Evolutionary conservation across 2,329 filamentous ascomycete species (phyloP), one percentile per base, ranked within the genome.

Genomic region (Graphilbum fragrans): DNA sequence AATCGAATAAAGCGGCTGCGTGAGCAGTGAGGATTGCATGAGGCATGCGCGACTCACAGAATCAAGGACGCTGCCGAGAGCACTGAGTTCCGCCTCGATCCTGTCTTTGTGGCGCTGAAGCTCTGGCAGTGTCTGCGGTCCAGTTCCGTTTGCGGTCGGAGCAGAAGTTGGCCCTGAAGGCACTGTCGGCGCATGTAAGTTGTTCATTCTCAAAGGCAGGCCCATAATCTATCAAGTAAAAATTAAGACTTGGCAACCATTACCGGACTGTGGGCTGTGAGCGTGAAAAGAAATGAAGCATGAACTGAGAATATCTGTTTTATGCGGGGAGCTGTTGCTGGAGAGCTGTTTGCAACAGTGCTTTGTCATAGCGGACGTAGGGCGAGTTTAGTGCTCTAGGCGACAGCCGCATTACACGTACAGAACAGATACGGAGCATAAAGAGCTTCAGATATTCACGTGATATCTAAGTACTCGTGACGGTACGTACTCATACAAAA

Each of bases 1-100:
- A 5, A 4, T 36, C 4, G 4, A 36, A 16, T 11, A 19, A n/a
- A n/a, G n/a, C n/a, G n/a, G n/a, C n/a, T n/a, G n/a, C n/a, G n/a
- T n/a, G n/a, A n/a, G n/a, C 12, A 22, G 12, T 18, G 16, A 31
- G 18, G 4, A 22, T 17, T 32, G 10, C 6, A 14, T n/a, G 17
- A 16, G 19, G 19, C n/a, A 6, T 19, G 12, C n/a, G 29, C 27
- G 19, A 19, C 74, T 53, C 65, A 94, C 88, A 50, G 87, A 92
- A 50, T 87, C 84, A n/a, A 98, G 73, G 14, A 96, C 86, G 41
- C 80, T 72, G 46, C 88, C 80, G 9, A 96, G 69, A 14, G 87
- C 84, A 52, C 80, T 84, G 45, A 98, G 72, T 64, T 98, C 90
- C 37, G 76, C 78, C 63, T 98, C 92, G 35, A 94, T 65, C 43